phyloP scores from a whole-genome alignment of 2,329 filamentous ascomycete species.

The Pezicula radicicola region DNA sequence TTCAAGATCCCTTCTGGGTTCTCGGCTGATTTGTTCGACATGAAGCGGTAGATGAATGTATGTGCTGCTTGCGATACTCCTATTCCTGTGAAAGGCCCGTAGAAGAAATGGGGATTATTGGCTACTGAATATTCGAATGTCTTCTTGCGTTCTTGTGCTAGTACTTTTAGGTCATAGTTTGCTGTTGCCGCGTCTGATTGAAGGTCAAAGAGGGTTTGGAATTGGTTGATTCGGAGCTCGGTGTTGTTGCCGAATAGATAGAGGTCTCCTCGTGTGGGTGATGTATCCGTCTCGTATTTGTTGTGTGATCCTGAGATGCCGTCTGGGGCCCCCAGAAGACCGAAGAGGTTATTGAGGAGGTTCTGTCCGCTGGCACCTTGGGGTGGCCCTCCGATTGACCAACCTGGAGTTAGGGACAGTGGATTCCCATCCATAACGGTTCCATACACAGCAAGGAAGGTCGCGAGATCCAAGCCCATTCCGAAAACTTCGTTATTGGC shows the following conservation, averaged over 20 bases:
- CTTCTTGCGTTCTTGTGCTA: constrained; percentile 38
- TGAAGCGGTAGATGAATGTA: constrained; percentile 39
- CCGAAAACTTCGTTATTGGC: constrained; percentile 32
- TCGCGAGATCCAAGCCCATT: constrained; percentile 37
- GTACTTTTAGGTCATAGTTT: constrained; percentile 34
- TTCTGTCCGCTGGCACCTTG: not conserved
- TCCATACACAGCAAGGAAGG: constrained; percentile 35
- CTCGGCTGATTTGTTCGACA: constrained; percentile 41
- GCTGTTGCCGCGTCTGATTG: constrained; percentile 34
- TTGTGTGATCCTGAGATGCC: constrained; percentile 26
- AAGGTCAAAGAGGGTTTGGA: constrained; percentile 42
- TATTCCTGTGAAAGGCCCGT: constrained; percentile 47
- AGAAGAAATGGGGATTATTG: constrained; percentile 52
- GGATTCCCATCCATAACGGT: constrained; percentile 41
- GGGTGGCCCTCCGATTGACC: constrained; percentile 36
- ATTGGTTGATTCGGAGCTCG: constrained; percentile 50
- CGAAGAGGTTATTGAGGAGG: constrained; percentile 31
- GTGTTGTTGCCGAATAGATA: constrained; percentile 39
- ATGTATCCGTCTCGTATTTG: constrained; percentile 22
- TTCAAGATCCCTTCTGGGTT: constrained; percentile 44
- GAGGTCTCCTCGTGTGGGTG: constrained; percentile 21
- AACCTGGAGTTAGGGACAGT: constrained; percentile 38
- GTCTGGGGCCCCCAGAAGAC: constrained; percentile 32
- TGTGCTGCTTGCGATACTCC: constrained; percentile 46
- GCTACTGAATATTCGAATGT: constrained; percentile 44